Base-by-base conservation (phyloP, 202 grass and related monocot species). In the Setaria viridis region DNA sequence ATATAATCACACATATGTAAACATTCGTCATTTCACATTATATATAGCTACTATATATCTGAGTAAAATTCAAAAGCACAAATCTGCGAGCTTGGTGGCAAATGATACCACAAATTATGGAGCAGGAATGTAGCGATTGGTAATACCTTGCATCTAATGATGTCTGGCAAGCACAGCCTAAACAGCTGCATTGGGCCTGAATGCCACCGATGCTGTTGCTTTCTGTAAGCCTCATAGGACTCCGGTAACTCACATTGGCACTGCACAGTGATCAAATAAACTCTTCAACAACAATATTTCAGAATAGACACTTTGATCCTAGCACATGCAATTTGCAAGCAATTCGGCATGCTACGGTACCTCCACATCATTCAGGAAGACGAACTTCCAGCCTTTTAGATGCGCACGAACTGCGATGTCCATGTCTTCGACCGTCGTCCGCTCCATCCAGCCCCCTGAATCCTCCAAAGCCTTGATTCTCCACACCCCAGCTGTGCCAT, bases 401-500 rank as follows among this genome's bases (percentile, higher is more conserved):
- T 97, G 94, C 0, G 94, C 94, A 3, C 94, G 81, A 70, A 97
- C 94, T 0, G 94, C 92, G 79, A 97, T 85, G 85, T 97, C 94
- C 94, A 97, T 97, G 77, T 97, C 94, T 70, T 97, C 94, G 4
- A 97, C 94, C 3, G 94, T 97, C 6, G 94, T 97, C 9, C 94
- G 89, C 65, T 97, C 94, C 90, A 94, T 82, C 94, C 94, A 97
- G 1, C 92, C 94, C 2, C 94, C 94, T 0, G 94, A 87, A 33
- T 94, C 92, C 62, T 92, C 90, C 69, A 97, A 37, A 2, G 92
- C 88, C 53, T 85, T 92, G 45, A 93, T 92, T 78, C 92, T 91
- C 94, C 94, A 97, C 8, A 97, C 92, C 3, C 94, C 94, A 11
- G 94, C 94, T 0, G 94, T 97, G 70, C 94, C 92, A 10, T 97